These are phyloP conservation scores for Auxenochlorella pyrenoidosa DNA, from an alignment of 139 green algal genomes.

Conservation along the genomic window DNA sequence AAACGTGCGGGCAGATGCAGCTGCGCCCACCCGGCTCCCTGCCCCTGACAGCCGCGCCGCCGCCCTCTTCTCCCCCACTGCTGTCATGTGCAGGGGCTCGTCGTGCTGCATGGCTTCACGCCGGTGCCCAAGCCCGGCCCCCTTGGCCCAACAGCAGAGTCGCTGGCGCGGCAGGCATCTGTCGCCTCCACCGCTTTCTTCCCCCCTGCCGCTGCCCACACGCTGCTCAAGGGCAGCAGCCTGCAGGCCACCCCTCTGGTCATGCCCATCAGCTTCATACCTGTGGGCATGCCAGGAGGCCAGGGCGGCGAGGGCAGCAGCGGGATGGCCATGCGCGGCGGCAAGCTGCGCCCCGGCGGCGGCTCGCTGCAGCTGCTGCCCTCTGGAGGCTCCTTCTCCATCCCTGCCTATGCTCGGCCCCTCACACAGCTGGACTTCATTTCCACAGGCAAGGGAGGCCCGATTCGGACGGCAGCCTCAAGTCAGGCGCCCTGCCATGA, in stretches of 20 bases:
- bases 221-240: constrained; percentile 1
- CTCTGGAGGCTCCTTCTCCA: background rate
- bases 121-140: background rate
- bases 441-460: background rate
- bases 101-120: background rate
- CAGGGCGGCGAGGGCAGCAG: background rate
- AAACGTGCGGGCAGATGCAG: too few relatives aligned
- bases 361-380: background rate
- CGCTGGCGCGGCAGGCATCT: background rate
- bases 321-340: background rate
- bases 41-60: too few relatives aligned
- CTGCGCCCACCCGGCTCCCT: background rate
- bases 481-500: too few relatives aligned
- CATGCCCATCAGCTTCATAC: constrained; percentile 15
- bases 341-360: background rate
- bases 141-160: background rate
- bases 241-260: background rate
- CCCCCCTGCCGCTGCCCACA: background rate
- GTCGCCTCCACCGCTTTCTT: background rate
- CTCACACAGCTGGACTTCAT: constrained; percentile 36
- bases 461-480: too few relatives aligned
- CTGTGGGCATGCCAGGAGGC: background rate
- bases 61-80: background rate
- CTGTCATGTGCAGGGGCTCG: background rate
- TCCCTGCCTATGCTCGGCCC: constrained; percentile 18